Evolutionary conservation across 345 rosid species (phyloP), one percentile per base, ranked within the genome.

Genomic region (Salix viminalis): DNA sequence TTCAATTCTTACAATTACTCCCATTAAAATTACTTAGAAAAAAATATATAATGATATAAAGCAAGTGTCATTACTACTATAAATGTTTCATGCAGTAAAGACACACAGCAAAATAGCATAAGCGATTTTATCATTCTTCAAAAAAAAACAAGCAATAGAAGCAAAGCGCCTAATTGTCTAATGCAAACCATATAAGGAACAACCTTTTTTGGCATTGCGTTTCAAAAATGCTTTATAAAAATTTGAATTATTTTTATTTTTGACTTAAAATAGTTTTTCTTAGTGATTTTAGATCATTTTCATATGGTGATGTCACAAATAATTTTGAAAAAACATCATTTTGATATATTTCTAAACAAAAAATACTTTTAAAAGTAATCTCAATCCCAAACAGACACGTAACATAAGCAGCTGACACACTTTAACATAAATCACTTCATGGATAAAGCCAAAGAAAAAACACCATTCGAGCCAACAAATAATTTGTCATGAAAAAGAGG

Each of bases 301-400:
- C 37, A 0, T 34, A 0, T 34, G 37, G 0, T 34, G 37, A 34
- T 4, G 7, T 34, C 37, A 34, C 0, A 34, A 34, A 34, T 34
- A 0, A 34, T 34, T 34, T 34, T 34, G 0, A 34, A 34, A 34
- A 34, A 34, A 34, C 0, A 34, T 34, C 5, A 4, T 34, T 34
- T 34, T 34, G 36, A 34, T 34, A 0, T 5, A 34, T 34, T 34
- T 34, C 36, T 34, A 34, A 34, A 34, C 1, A 4, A 34, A 34
- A 34, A 34, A 0, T 34, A 34, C 1, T 34, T 4, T 34, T 0
- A 34, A 34, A 34, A 5, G 4, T 0, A 34, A 34, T 0, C 6
- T 34, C 37, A 34, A 0, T 32, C 34, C 34, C 0, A 34, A 34
- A 34, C 1, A 34, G 37, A 0, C 1, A 0, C 6, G 0, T 34